phyloP scores from a whole-genome alignment of 2,329 filamentous ascomycete genomes.

The Phialophora chinensis region DNA sequence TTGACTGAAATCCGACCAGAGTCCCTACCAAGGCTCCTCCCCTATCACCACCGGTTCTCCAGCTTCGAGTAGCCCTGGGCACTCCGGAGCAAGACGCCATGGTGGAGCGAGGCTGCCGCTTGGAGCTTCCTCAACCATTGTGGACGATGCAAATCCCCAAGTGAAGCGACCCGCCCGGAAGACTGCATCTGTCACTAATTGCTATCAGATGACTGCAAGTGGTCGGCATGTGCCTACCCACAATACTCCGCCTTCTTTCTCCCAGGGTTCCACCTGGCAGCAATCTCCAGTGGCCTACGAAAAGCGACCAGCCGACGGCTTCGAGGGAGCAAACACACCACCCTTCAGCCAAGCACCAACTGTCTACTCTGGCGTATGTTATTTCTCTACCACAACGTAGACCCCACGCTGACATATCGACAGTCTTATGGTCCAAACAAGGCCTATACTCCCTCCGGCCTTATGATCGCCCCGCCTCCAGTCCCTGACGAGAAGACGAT shows the following conservation, averaged over 20 bases:
- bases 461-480: conserved; percentile 1
- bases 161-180: background rate
- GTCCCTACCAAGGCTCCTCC: conserved; percentile 5
- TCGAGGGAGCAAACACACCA: background rate
- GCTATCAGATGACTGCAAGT: background rate
- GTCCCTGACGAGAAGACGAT: conserved; percentile 4
- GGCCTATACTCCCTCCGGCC: background rate
- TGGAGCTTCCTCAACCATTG: conserved; percentile 3
- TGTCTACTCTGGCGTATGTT: background rate
- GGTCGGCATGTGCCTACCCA: background rate
- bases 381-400: no score
- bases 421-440: conserved; percentile 3
- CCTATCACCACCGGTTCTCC: background rate
- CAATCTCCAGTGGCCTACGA: conserved; percentile 8
- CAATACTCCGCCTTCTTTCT: background rate
- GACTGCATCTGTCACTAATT: background rate
- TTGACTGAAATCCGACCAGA: background rate
- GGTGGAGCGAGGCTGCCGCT: conserved; percentile 6
- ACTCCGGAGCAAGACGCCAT: conserved; percentile 4
- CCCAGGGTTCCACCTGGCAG: conserved; percentile 5
- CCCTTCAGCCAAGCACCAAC: background rate
- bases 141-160: background rate
- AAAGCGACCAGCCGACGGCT: conserved; percentile 2
- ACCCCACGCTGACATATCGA: background rate
- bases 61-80: background rate